Conservation (phyloP, 495 filamentous ascomycete species). For the Tetracladium setigerum region DNA sequence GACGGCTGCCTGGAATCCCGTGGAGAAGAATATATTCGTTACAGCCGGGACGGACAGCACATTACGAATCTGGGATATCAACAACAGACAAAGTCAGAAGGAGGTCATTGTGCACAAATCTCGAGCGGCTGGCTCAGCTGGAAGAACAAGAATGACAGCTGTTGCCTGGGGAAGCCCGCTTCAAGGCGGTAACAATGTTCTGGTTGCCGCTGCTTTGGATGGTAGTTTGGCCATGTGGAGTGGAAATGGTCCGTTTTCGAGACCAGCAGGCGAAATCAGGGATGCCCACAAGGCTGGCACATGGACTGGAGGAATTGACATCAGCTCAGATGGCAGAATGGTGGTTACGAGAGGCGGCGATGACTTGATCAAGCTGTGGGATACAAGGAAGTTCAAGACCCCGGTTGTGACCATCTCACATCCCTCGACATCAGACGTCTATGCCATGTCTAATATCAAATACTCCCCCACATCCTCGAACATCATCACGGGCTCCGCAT, state of each 20-base stretch:
- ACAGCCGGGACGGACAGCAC: constrained; percentile 93
- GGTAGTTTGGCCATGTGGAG: constrained; percentile 88
- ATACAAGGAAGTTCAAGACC: constrained; percentile 89
- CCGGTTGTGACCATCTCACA: constrained; percentile 75
- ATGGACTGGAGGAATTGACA: constrained; percentile 90
- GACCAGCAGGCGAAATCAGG: constrained; percentile 77
- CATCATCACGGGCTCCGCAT: constrained; percentile 81
- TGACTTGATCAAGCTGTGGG: constrained; percentile 80
- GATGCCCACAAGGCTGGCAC: constrained; percentile 78
- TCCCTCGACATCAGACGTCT: constrained; percentile 74
- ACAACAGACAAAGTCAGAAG: constrained; percentile 76
- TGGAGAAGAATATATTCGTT: constrained; percentile 70
- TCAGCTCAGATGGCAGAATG: constrained; percentile 84
- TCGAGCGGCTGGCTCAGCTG: constrained; percentile 72
- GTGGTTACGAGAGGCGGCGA: constrained; percentile 87
- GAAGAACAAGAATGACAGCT: constrained; percentile 88
- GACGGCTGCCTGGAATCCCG: constrained; percentile 81
- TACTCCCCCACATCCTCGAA: constrained; percentile 78
- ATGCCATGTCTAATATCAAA: constrained; percentile 74
- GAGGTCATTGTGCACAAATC: constrained; percentile 95
- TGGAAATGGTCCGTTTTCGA: constrained; percentile 78
- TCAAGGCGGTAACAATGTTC: constrained; percentile 69
- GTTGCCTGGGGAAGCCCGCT: constrained; percentile 77
- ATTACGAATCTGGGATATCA: constrained; percentile 92
- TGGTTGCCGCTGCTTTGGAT: constrained; percentile 83